Evolutionary conservation across 768 basidiomycete species (phyloP), one percentile per base, ranked within the genome.

Genomic region (Termitomyces heimii): DNA sequence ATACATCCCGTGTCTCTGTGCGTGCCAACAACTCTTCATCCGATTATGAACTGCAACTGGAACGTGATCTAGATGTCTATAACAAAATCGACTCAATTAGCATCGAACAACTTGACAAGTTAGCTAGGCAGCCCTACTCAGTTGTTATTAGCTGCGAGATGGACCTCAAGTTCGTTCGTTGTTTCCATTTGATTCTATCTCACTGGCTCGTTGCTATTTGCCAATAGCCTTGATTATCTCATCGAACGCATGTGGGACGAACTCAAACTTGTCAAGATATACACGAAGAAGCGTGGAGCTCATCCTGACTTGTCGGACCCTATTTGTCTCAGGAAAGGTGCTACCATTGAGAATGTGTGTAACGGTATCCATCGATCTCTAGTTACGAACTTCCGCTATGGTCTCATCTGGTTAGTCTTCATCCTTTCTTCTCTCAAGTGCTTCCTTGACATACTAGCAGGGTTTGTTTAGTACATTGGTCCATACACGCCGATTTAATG

Each of bases 131-230:
- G 62, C 86, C 89, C 13, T 80, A 89, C 66, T 87, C 92, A 0
- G 82, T 96, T n/a, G 94, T 98, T 39, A 98, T 98, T 68, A 94
- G 92, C 64, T 98, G 95, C 70, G 95, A 98, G 72, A 81, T 97
- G 81, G 87, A 86, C 67, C 77, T 99, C 49, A 97, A 97, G 90
- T 92, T 63, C 57, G 79, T 67, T 44, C 26, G 53, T 22, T 45
- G 47, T 49, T 50, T 49, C 29, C 10, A 12, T 20, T 20, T 39
- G 16, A 12, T 50, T 43, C 42, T 20, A n/a, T 14, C 34, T 28
- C 45, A 48, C 24, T 53, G 47, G 49, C 60, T n/a, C 7, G 29
- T 14, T 26, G 53, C 29, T 53, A 60, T 54, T 55, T 0, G 7
- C 47, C 51, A 39, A 31, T 51, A 91, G 89, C 69, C 72, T 92